phyloP scores from a whole-genome alignment of 495 filamentous ascomycete species.

The Friedmanniomyces endolithicus region DNA sequence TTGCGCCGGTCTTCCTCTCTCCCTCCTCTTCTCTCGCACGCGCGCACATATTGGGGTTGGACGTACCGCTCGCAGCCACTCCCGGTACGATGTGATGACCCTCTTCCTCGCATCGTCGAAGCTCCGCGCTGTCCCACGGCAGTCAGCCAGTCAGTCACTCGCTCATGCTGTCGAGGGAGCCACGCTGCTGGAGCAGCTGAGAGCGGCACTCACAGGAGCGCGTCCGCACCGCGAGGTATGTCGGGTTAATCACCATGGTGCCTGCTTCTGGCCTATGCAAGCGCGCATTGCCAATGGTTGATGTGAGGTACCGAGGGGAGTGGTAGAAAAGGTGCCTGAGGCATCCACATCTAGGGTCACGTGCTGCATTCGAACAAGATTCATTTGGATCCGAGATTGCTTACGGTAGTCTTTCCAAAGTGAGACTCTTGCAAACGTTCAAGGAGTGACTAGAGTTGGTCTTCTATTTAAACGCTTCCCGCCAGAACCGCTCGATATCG shows the following conservation, averaged over 20 bases:
- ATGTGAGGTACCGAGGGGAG: too few species aligned
- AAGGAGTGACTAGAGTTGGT: constrained; percentile 18
- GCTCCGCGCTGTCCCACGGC: constrained; percentile 52
- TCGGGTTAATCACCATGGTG: constrained; percentile 65
- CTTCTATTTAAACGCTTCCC: constrained; percentile 8
- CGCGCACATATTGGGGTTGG: neutral
- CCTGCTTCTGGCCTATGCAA: too few species aligned
- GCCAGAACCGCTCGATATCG: neutral
- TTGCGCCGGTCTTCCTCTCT: constrained; percentile 1
- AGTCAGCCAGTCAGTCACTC: constrained; percentile 11
- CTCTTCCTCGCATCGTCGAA: constrained; percentile 71
- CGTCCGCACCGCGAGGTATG: constrained; percentile 79
- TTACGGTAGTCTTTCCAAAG: too few species aligned
- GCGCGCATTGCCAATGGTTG: too few species aligned
- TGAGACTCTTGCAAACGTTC: too few species aligned
- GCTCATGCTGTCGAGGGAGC: too few species aligned
- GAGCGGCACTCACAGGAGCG: constrained; percentile 60
- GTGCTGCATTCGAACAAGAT: too few species aligned
- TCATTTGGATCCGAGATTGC: too few species aligned
- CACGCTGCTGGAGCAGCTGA: neutral
- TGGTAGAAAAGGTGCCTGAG: too few species aligned
- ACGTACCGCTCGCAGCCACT: constrained; percentile 89
- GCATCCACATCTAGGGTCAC: too few species aligned
- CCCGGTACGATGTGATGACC: constrained; percentile 75
- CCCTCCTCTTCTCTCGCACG: neutral